Evolutionary conservation across 2,329 filamentous ascomycete genomes (phyloP).

Genomic region (Hirsutella thompsonii): DNA sequence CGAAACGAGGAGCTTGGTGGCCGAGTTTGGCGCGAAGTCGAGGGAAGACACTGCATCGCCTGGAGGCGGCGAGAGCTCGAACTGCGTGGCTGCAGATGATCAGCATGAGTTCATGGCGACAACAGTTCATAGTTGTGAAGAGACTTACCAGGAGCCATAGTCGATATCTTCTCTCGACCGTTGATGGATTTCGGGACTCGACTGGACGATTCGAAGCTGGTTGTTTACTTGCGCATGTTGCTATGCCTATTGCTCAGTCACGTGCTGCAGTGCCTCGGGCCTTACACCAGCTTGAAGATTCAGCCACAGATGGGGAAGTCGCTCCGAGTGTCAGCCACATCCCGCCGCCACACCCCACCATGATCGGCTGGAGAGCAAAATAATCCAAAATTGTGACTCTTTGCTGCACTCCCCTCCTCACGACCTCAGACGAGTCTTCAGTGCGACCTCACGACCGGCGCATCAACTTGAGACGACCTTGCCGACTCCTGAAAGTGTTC

Average conservation of each 20-base stretch:
- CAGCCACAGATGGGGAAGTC: slow-evolving; percentile 8
- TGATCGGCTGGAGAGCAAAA: slow-evolving; percentile 21
- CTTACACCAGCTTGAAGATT: slow-evolving; percentile 13
- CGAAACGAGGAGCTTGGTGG: slow-evolving; percentile 69
- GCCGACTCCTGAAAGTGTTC: neutral
- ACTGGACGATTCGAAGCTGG: neutral
- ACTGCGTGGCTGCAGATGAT: slow-evolving; percentile 51
- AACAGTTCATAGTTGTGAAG: neutral
- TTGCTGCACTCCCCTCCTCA: slow-evolving; percentile 2
- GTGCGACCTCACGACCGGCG: neutral
- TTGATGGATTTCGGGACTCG: too few species aligned
- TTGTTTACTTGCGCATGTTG: slow-evolving; percentile 19
- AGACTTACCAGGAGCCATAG: slow-evolving; percentile 29
- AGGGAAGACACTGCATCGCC: slow-evolving; percentile 78
- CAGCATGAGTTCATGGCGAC: slow-evolving; percentile 8
- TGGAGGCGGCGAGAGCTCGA: slow-evolving; percentile 71
- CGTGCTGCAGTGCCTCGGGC: slow-evolving; percentile 12
- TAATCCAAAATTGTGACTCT: slow-evolving; percentile 31
- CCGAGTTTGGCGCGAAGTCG: slow-evolving; percentile 68
- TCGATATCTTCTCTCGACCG: too few species aligned
- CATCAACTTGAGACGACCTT: neutral
- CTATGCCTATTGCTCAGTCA: slow-evolving; percentile 15
- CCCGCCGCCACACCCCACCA: slow-evolving; percentile 26
- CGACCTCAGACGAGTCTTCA: neutral
- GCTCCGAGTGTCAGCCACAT: slow-evolving; percentile 20